Conservation (phyloP, 306 rosid genomes). For the Chamaecrista fasciculata region DNA sequence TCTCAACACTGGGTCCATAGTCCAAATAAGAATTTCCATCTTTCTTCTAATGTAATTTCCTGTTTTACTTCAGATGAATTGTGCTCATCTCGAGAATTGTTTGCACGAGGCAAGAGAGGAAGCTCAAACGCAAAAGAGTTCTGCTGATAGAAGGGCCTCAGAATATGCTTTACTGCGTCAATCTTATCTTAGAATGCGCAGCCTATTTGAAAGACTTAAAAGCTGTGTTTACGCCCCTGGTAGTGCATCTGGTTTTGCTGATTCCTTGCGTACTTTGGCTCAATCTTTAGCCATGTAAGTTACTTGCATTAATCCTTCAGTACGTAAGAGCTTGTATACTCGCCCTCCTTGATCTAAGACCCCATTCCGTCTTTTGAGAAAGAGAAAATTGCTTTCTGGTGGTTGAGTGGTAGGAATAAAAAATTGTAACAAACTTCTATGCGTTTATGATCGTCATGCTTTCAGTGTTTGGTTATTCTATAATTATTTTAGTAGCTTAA, state of each 20-base stretch:
- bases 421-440: slow-evolving; percentile 1
- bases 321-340: not conserved
- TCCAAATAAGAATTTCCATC: too few species aligned
- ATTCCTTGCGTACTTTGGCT: slow-evolving; percentile 60
- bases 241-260: slow-evolving; percentile 67
- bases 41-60: slow-evolving; percentile 17
- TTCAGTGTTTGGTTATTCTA: not conserved
- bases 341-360: not conserved
- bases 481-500: not conserved
- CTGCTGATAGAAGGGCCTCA: slow-evolving; percentile 91
- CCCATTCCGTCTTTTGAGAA: not conserved
- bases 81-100: slow-evolving; percentile 96
- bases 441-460: not conserved
- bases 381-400: not conserved
- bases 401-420: slow-evolving; percentile 1
- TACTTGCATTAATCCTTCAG: not conserved
- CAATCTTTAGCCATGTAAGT: slow-evolving; percentile 93
- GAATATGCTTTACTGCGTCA: slow-evolving; percentile 80
- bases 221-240: slow-evolving; percentile 71
- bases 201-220: slow-evolving; percentile 81
- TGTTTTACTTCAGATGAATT: slow-evolving; percentile 71
- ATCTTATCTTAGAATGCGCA: slow-evolving; percentile 76
- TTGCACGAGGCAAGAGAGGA: slow-evolving; percentile 99
- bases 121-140: slow-evolving; percentile 97
- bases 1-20: too few species aligned